Evolutionary conservation across 2,329 filamentous ascomycete genomes (phyloP).

Genomic region (Paraphaeosphaeria minitans): DNA sequence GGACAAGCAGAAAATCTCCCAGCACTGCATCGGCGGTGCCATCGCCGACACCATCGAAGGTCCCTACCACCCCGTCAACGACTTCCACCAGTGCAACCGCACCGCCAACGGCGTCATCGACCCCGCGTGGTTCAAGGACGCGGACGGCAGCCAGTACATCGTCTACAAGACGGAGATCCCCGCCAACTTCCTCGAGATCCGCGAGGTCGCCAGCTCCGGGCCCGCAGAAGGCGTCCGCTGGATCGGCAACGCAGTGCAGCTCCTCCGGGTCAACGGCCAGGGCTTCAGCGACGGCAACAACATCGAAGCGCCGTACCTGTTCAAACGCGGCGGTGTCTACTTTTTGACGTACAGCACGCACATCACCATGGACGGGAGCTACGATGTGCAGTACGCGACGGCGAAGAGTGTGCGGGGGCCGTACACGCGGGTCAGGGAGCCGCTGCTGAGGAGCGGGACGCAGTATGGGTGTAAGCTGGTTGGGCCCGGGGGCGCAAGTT

Average conservation of each 20-base stretch:
- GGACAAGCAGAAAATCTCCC: neutral
- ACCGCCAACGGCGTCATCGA: conserved; percentile 9
- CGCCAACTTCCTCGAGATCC: conserved; percentile 7
- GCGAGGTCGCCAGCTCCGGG: conserved; percentile 2
- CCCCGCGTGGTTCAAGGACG: conserved; percentile 11
- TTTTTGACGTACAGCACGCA: conserved; percentile 12
- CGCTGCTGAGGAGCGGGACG: conserved; percentile 4
- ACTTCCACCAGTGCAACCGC: conserved; percentile 9
- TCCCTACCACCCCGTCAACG: conserved; percentile 6
- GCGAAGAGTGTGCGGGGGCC: conserved; percentile 4
- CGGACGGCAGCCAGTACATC: conserved; percentile 4
- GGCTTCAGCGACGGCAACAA: conserved; percentile 9
- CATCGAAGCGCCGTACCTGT: conserved; percentile 9
- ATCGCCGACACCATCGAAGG: conserved; percentile 1
- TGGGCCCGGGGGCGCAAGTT: conserved; percentile 9
- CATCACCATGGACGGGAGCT: conserved; percentile 2
- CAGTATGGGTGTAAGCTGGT: conserved; percentile 9
- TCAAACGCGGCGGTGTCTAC: conserved; percentile 4
- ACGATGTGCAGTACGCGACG: conserved; percentile 11
- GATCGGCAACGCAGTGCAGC: conserved; percentile 1
- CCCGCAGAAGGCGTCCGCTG: conserved; percentile 1
- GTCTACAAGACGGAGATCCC: conserved; percentile 11
- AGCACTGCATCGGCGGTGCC: conserved; percentile 10
- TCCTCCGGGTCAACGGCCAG: conserved; percentile 5
- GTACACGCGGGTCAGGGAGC: conserved; percentile 6